Percentiles rank a stretch among this genome's conserved stretches.
Evolutionary conservation across 1,139 yeast genomes (phyloP).

Genomic region (Debaryomycetaceae sp.): DNA sequence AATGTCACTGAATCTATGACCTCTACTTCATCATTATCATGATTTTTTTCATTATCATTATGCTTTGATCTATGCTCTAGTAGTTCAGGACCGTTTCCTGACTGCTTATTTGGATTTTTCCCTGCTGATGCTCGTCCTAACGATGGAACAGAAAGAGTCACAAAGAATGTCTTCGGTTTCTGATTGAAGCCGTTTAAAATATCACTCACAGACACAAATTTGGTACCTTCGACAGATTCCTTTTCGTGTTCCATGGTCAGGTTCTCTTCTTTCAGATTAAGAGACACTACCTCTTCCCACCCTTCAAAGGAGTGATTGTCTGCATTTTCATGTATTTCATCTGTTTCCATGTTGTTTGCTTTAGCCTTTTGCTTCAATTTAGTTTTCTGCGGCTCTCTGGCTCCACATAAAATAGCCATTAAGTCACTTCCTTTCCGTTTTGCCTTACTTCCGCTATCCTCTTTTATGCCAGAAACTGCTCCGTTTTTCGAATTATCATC

Average conservation of each 20-base stretch:
- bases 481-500: not conserved
- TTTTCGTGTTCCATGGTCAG: conserved; percentile 31
- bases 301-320: conserved; percentile 2
- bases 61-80: not conserved
- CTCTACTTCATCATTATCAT: conserved; percentile 3
- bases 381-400: conserved; percentile 2
- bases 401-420: conserved; percentile 12
- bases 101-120: not conserved
- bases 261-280: conserved; percentile 14
- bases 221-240: conserved; percentile 21
- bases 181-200: conserved; percentile 13
- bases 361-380: not conserved
- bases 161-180: not conserved
- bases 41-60: not conserved
- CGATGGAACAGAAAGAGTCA: not conserved
- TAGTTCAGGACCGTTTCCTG: not conserved
- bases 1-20: conserved; percentile 17
- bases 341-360: not conserved
- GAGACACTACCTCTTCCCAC: conserved; percentile 15
- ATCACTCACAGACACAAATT: conserved; percentile 30
- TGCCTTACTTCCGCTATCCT: not conserved
- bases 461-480: not conserved
- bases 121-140: not conserved
- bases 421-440: conserved; percentile 2
- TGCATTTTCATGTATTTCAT: not conserved